Evolutionary conservation across 441 rosid species (phyloP).

Genomic region (Populus tomentosa): DNA sequence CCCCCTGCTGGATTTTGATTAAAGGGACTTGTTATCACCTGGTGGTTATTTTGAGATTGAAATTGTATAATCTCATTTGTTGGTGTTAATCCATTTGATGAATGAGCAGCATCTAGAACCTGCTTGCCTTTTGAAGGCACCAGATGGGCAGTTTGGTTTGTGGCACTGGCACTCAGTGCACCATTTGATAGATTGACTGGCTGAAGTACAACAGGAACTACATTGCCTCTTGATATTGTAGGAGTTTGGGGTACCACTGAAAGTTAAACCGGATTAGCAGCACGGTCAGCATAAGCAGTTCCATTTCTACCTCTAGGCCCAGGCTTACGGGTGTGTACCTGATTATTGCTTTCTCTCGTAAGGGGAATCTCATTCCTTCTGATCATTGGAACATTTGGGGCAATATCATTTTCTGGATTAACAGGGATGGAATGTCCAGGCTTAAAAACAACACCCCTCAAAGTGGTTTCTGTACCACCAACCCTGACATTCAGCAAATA

Average conservation of each 20-base stretch:
- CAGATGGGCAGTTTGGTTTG: constrained; percentile 19
- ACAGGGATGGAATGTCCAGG: constrained; percentile 65
- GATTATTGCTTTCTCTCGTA: constrained; percentile 28
- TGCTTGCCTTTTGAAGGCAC: constrained; percentile 36
- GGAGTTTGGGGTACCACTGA: constrained; percentile 33
- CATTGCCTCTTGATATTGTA: constrained; percentile 27
- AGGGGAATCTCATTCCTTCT: constrained; percentile 49
- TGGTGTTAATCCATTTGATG: constrained; percentile 27
- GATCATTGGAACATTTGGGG: constrained; percentile 64
- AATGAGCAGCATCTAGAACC: constrained; percentile 22
- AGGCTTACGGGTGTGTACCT: constrained; percentile 20
- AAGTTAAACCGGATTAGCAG: constrained; percentile 28
- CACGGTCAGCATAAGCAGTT: constrained; percentile 21
- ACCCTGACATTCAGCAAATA: constrained; percentile 69
- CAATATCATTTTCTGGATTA: constrained; percentile 59
- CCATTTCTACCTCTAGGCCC: constrained; percentile 35
- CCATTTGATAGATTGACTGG: constrained; percentile 46
- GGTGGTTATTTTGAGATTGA: constrained; percentile 21
- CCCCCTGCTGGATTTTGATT: constrained; percentile 15
- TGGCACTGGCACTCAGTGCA: constrained; percentile 3
- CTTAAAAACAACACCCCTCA: constrained; percentile 79
- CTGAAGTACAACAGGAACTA: constrained; percentile 47
- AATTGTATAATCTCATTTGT: constrained; percentile 21
- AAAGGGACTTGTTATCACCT: constrained; percentile 22
- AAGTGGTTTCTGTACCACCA: constrained; percentile 52